phyloP scores from a whole-genome alignment of 257 asterid species.

The Rauvolfia tetraphylla region DNA sequence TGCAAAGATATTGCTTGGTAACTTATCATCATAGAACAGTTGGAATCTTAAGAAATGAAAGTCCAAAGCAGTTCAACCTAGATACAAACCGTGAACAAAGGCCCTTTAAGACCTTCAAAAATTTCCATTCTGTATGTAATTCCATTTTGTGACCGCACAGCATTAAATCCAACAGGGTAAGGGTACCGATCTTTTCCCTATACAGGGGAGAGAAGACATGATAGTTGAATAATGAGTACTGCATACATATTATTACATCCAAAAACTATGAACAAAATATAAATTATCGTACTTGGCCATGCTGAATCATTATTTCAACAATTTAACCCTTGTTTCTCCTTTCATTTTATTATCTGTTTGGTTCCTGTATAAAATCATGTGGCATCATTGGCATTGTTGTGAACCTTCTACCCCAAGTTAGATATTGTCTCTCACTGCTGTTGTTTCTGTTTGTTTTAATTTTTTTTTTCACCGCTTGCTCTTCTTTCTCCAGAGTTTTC shows the following conservation, averaged over 20 bases:
- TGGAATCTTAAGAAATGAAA: background rate
- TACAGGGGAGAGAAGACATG: conserved; percentile 24
- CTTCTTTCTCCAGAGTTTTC: background rate
- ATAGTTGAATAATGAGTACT: background rate
- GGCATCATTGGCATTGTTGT: background rate
- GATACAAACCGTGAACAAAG: conserved; percentile 65
- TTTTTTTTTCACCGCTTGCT: background rate
- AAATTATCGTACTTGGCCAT: background rate
- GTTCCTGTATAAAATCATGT: background rate
- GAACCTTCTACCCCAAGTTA: background rate
- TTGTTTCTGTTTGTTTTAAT: background rate
- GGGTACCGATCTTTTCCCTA: conserved; percentile 98
- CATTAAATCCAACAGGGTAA: conserved; percentile 85
- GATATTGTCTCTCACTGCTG: background rate
- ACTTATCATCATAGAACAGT: conserved; percentile 3
- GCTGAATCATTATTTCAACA: background rate
- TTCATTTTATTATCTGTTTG: background rate
- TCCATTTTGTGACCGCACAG: conserved; percentile 67
- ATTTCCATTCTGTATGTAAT: conserved; percentile 73
- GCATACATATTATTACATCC: background rate
- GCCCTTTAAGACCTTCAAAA: conserved; percentile 86
- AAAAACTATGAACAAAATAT: background rate
- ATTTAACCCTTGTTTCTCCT: background rate
- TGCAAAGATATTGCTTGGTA: conserved; percentile 21
- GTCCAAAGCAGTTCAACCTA: conserved; percentile 12